phyloP scores from a whole-genome alignment of 345 rosid genomes.

The Lenwebbia sp. region DNA sequence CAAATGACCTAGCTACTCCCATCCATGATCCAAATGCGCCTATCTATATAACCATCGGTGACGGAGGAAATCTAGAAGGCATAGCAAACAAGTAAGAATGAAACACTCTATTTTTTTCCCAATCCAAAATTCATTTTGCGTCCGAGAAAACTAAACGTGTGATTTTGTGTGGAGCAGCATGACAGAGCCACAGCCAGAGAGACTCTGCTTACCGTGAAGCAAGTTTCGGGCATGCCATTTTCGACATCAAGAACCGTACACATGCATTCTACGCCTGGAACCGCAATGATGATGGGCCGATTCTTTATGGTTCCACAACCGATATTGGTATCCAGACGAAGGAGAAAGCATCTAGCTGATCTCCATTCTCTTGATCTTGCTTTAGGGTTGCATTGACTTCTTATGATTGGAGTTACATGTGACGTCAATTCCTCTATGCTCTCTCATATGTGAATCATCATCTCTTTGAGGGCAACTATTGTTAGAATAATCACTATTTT shows the following conservation, averaged over 20 bases:
- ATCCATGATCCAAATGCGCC: constrained; percentile 38
- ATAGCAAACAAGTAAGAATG: constrained; percentile 26
- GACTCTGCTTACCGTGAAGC: constrained; percentile 89
- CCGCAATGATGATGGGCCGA: constrained; percentile 76
- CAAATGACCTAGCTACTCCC: constrained; percentile 32
- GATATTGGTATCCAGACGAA: constrained; percentile 44
- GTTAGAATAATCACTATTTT: no score
- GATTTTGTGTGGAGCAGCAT: constrained; percentile 30
- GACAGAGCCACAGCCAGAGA: constrained; percentile 75
- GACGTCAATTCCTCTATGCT: not conserved
- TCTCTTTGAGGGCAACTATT: not conserved
- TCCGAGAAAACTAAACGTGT: not conserved
- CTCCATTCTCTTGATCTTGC: not conserved
- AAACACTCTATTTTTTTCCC: not conserved
- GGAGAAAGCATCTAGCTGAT: constrained; percentile 27
- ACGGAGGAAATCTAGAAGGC: constrained; percentile 78
- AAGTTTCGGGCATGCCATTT: constrained; percentile 82
- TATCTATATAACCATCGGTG: constrained; percentile 51
- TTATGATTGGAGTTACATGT: not conserved
- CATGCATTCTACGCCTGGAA: constrained; percentile 80
- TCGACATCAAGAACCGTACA: constrained; percentile 70
- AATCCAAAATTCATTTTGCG: not conserved
- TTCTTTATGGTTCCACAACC: constrained; percentile 66
- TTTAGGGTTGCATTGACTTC: not conserved
- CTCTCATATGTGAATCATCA: not conserved